Evolutionary conservation across 805 yeast genomes (phyloP).

Genomic region (Priceomyces castillae): DNA sequence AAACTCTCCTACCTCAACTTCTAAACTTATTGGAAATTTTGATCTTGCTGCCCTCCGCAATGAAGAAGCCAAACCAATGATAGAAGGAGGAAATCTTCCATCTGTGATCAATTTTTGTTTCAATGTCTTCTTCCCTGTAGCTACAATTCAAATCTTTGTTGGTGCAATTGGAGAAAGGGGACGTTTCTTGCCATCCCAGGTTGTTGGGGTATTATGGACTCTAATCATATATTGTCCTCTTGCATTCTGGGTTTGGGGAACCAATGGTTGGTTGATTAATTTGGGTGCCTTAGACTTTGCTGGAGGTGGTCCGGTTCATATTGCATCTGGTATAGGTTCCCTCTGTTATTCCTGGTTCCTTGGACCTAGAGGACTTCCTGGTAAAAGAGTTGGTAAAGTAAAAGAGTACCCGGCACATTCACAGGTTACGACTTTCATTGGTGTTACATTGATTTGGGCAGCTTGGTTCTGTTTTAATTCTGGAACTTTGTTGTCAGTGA

Average conservation of each 20-base stretch:
- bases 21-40: conserved; percentile 34
- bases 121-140: conserved; percentile 46
- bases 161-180: conserved; percentile 46
- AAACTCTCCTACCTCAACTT: conserved; percentile 30
- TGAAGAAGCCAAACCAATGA: conserved; percentile 37
- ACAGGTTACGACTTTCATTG: conserved; percentile 36
- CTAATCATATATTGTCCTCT: conserved; percentile 45
- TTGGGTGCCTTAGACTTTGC: conserved; percentile 48
- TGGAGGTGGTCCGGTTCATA: conserved; percentile 51
- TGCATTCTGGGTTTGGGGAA: conserved; percentile 48
- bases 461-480: conserved; percentile 52
- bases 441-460: conserved; percentile 47
- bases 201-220: conserved; percentile 40
- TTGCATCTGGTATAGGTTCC: conserved; percentile 43
- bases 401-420: conserved; percentile 31
- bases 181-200: conserved; percentile 38
- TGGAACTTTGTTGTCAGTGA: conserved; percentile 42
- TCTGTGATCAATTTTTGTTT: conserved; percentile 44
- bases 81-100: conserved; percentile 48
- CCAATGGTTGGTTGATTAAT: conserved; percentile 42
- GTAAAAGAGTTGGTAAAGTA: conserved; percentile 22
- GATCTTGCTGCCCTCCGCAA: conserved; percentile 37
- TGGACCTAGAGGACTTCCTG: conserved; percentile 36
- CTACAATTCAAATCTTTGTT: conserved; percentile 47
- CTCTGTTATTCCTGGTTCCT: conserved; percentile 40